Base-by-base conservation (phyloP, 2,329 filamentous ascomycete species). In the Lachnellula arida region DNA sequence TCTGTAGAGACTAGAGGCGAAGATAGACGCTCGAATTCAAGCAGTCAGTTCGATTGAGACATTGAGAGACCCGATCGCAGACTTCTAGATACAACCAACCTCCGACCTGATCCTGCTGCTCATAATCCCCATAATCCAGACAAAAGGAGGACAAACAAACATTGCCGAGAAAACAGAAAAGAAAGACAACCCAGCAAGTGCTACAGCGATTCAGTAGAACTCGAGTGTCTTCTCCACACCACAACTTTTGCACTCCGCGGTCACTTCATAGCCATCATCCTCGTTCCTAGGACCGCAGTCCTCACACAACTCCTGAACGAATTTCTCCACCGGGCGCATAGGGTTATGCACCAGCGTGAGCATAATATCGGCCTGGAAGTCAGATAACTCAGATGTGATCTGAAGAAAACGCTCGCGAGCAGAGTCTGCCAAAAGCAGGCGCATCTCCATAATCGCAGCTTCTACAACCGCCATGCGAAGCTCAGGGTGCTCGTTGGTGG, bases 361-460 rank as follows among this genome's bases (percentile, higher is more conserved):
- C 15, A 60, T 44, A 1, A 66, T 56, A 25, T 64, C 64, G 1
- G 50, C 53, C 28, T 61, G 60, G 44, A 66, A 67, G 4, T 62
- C 64, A 4, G 34, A 28, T 6, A 59, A 49, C 22, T 56, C 53
- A 23, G 32, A 23, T 19, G 57, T 61, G 9, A 61, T 17, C 3
- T 51, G 19, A 17, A 60, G 40, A 17, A 67, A 62, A 2, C 15
- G 44, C 11, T 34, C 11, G n/a, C 47, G 51, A 4, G 58, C 32
- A 12, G 23, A n/a, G 3, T 53, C 53, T 1, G 39, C 46, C 1
- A 66, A 23, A 9, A 67, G n/a, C 2, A 40, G 50, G 2, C 15
- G 17, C 35, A 67, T 50, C 39, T 63, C 65, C 5, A 48, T 12
- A 9, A 61, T 55, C 1, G 62, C 64, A 3, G 57, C 56, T 32